A percentile compares a stretch with the other conserved stretches of the same genome.
These are phyloP conservation scores for Backusella circina DNA, from an alignment of 192 early-diverging fungal species.

Conservation along the genomic window DNA sequence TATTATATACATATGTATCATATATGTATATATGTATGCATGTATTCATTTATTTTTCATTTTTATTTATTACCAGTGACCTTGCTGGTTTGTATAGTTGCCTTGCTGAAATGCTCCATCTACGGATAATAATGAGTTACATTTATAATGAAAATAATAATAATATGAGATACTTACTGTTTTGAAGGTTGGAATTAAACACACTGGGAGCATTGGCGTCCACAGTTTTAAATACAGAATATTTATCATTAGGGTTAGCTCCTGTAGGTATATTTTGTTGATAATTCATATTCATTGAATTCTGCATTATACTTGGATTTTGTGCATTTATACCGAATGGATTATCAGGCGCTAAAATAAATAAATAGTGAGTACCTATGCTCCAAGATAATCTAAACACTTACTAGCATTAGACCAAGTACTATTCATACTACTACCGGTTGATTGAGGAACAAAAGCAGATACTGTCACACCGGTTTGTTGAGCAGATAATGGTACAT, in stretches of 20 bases:
- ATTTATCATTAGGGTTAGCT: slow-evolving; percentile 21
- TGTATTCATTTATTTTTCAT: not conserved
- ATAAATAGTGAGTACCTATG: not conserved
- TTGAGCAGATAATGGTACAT: not conserved
- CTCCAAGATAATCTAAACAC: not conserved
- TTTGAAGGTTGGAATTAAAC: slow-evolving; percentile 12
- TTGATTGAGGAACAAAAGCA: not conserved
- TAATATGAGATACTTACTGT: not conserved
- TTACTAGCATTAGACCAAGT: slow-evolving; percentile 30
- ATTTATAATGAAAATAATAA: not conserved
- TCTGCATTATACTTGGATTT: not conserved
- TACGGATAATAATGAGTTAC: not conserved
- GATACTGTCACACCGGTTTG: not conserved
- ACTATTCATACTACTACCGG: slow-evolving; percentile 3
- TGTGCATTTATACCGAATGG: slow-evolving; percentile 22
- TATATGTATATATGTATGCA: not conserved
- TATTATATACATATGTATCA: not conserved
- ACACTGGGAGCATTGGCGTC: slow-evolving; percentile 23
- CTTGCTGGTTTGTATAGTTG: not conserved
- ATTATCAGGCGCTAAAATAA: slow-evolving; percentile 30
- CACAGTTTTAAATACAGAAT: slow-evolving; percentile 29
- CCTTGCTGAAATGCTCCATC: not conserved
- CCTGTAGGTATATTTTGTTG: not conserved
- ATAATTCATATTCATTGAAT: not conserved
- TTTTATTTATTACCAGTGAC: not conserved